Evolutionary conservation across 2,329 filamentous ascomycete genomes (phyloP).

Genomic region (Fusarium tupiense): DNA sequence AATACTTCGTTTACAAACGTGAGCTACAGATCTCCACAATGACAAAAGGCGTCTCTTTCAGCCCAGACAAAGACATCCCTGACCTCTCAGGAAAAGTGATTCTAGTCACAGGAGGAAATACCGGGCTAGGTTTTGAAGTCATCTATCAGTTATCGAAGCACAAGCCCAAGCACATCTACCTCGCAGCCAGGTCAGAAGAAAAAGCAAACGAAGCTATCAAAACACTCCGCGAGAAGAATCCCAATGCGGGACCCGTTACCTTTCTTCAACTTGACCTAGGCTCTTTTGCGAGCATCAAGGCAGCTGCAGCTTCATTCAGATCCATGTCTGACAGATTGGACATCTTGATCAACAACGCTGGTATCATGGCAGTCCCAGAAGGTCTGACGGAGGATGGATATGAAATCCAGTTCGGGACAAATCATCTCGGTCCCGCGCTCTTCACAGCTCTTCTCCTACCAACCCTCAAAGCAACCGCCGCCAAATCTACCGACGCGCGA

Average conservation of each 20-base stretch:
- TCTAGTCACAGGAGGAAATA: background rate
- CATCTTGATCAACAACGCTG: background rate
- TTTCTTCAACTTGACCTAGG: background rate
- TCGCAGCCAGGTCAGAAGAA: background rate
- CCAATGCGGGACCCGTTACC: background rate
- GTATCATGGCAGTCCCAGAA: background rate
- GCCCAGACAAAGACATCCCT: background rate
- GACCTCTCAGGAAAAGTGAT: background rate
- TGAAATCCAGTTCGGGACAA: background rate
- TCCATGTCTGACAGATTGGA: background rate
- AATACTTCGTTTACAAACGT: background rate
- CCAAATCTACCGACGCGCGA: background rate
- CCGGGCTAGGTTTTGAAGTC: background rate
- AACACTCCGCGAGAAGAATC: background rate
- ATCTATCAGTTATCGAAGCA: background rate
- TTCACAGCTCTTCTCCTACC: background rate
- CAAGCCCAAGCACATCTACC: background rate
- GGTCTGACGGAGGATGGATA: background rate
- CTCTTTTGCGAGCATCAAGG: background rate
- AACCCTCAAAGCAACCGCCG: background rate
- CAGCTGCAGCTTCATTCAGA: background rate
- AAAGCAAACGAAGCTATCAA: background rate
- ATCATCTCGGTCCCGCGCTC: background rate
- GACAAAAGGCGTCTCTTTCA: background rate
- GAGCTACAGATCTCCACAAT: background rate